These are phyloP conservation scores for Fusarium sp. DNA, from an alignment of 2,329 filamentous ascomycete genomes.

Conservation along the genomic window DNA sequence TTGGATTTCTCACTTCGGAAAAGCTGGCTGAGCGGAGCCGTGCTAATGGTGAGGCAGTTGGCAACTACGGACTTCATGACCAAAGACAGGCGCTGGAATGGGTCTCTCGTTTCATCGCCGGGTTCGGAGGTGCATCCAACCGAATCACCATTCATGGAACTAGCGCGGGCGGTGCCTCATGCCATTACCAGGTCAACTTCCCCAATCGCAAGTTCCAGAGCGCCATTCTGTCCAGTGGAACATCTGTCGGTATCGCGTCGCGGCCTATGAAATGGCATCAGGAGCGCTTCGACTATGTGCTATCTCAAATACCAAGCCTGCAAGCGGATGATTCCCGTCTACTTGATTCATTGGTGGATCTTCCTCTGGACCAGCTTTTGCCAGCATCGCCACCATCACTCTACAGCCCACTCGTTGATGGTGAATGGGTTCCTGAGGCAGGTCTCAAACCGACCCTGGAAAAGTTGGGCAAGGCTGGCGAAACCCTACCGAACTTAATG, in stretches of 20 bases:
- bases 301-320: not conserved
- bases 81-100: not conserved
- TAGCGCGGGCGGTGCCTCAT: not conserved
- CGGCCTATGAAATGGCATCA: not conserved
- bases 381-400: not conserved
- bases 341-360: not conserved
- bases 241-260: not conserved
- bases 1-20: not conserved
- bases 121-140: not conserved
- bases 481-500: not conserved
- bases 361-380: not conserved
- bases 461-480: not conserved
- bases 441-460: not conserved
- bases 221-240: not conserved
- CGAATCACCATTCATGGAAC: not conserved
- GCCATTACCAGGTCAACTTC: not conserved
- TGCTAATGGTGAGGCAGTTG: not conserved
- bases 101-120: not conserved
- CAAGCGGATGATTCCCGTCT: not conserved
- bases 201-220: not conserved
- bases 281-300: not conserved
- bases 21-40: not conserved
- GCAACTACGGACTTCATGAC: not conserved
- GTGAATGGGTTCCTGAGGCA: not conserved
- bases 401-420: not conserved